Evolutionary conservation across 208 protist genomes (phyloP), one percentile per base, ranked within the genome.

Genomic region (Crithidia fasciculata): DNA sequence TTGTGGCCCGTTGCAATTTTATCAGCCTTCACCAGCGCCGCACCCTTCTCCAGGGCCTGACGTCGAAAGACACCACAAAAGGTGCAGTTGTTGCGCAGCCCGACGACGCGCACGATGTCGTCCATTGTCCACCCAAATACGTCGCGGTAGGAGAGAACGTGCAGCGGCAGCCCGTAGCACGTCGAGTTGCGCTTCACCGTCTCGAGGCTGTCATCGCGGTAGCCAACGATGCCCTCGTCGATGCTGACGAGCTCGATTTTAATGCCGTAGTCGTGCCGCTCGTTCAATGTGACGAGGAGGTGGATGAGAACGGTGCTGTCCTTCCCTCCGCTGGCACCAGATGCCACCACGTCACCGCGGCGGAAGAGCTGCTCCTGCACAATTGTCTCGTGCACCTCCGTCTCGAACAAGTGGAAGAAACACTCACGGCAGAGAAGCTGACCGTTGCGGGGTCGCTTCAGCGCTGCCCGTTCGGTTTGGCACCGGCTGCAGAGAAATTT

Each of bases 1-100:
- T 99, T 99, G 82, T 99, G 99, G 12, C 99, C 99, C 3, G 98
- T 99, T 2, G 94, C 98, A 54, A 99, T 97, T 58, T 98, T 97
- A 66, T 94, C 89, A 4, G 91, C 97, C 4, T 84, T 80, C 5
- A 98, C 71, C 18, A 97, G 67, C 7, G 73, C 82, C 6, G 98
- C 96, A 5, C 98, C 99, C 16, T 96, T 82, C 74, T 99, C 97
- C 0, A 99, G 89, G 5, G 98, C 97, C 70, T 99, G 97, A 18
- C 98, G 84, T 9, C 99, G 87, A 59, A 99, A 98, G 49, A 99
- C 97, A 63, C 99, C 99, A 81, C 99, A 99, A 71, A 98, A 99
- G 13, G 93, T 97, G 91, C 98, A 99, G 82, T 97, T 99, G 76
- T 94, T 98, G 43, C 92, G 92, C 44, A 95, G 70, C n/a, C 97